Base-by-base conservation (phyloP, 805 yeast species). In the Isabelozyma pseudorhagii region DNA sequence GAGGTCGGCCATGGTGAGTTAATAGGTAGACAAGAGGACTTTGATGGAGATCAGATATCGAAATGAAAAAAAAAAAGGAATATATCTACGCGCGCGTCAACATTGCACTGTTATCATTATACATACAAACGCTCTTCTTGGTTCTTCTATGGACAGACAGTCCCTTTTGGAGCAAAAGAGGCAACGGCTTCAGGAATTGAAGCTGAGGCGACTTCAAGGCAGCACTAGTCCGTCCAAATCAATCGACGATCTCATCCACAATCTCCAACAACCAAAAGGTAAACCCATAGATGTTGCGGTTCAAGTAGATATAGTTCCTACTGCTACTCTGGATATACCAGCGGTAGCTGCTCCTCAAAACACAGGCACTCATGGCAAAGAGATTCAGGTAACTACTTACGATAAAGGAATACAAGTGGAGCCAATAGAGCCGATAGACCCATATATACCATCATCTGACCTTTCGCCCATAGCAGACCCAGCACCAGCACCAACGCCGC, bases 121-220 rank as follows among this genome's bases (percentile, higher is more conserved):
- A 21, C 25, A 21, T 21, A 21, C 25, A 21, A 21, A 21, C 25
- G 6, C 25, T 21, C 25, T 21, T 21, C 25, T 6, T 21, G 6
- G 25, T 5, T 21, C 25, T 5, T 21, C 25, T 21, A 67, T 67
- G 72, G 74, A 69, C 49, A 56, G 77, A 51, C 75, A 68, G 50
- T 55, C 69, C 14, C 55, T 71, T 45, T 58, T 73, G 28, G 76
- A 73, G 49, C 71, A 71, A 54, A 74, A 74, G 50, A 58, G 75
- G 41, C 72, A 65, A 57, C 60, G 78, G 50, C 52, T 62, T 15
- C 58, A 59, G 44, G 69, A 63, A 47, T 53, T 64, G 27, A 56
- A 60, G 48, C 57, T 52, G 46, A 45, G 67, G 38, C 46, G 64
- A 38, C 47, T 42, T 9, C 11, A 25, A 31, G 40, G 42, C 34